A percentile compares a stretch with the other conserved stretches of the same genome.
Conservation (phyloP, 306 rosid genomes). For the Malus asiatica region DNA sequence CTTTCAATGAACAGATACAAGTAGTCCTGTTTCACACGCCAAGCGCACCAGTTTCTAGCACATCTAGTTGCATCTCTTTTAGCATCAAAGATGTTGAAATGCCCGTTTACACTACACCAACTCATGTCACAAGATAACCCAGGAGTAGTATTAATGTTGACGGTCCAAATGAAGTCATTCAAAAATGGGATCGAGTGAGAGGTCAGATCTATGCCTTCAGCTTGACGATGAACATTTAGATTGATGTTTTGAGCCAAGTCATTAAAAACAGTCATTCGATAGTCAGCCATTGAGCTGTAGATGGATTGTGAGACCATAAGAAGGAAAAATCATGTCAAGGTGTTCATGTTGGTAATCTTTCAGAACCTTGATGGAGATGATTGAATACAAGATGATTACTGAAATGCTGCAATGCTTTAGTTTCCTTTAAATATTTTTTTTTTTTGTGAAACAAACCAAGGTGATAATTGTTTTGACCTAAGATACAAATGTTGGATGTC, state of each 20-base stretch:
- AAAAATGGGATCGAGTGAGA: not conserved
- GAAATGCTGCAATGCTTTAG: not conserved
- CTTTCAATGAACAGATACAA: constrained; percentile 2
- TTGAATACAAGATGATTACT: not conserved
- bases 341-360: not conserved
- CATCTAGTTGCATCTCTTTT: constrained; percentile 10
- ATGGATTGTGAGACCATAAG: not conserved
- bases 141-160: constrained; percentile 14
- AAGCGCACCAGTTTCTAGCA: not conserved
- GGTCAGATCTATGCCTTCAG: not conserved
- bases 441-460: not conserved
- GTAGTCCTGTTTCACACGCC: not conserved
- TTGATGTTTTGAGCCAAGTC: not conserved
- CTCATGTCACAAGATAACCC: constrained; percentile 36
- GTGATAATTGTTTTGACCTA: too few species aligned
- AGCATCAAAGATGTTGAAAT: not conserved
- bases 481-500: too few species aligned
- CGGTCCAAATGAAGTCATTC: constrained; percentile 13
- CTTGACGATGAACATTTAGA: not conserved
- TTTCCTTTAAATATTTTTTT: not conserved
- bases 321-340: not conserved
- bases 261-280: not conserved
- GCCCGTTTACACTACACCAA: constrained; percentile 20
- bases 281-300: not conserved
- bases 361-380: not conserved